Base-by-base conservation (phyloP, 371 early-diverging fungal genomes). In the Rhizopus delemar region DNA sequence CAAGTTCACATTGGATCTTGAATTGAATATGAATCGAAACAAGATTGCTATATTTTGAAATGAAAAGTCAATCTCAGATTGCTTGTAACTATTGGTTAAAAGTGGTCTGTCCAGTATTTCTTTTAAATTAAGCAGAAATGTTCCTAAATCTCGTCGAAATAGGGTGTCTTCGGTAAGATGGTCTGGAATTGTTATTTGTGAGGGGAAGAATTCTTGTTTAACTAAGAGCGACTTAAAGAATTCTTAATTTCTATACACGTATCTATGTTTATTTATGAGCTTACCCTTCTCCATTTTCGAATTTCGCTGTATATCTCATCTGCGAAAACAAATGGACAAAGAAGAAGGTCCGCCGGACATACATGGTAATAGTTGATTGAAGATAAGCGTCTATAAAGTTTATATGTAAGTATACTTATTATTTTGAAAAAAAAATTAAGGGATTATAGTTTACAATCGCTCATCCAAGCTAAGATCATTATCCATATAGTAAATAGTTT, bases 401-500 rank as follows among this genome's bases (percentile, higher is more conserved):
- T 48, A n/a, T 13, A 48, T 12, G 28, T 29, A 32, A 48, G 13
- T 15, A 29, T 4, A 28, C n/a, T 41, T 41, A 7, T 41, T 61
- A 55, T 51, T 41, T 34, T 16, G n/a, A n/a, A n/a, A 35, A 13
- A 55, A 43, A 41, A 62, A 31, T 12, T 9, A 9, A 8, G 41
- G 16, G 12, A 12, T 56, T 55, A 53, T 31, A n/a, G n/a, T 41
- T 62, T 56, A 56, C 51, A 55, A 56, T 56, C 52, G 28, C 38
- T 62, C 62, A 56, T 62, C 51, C 13, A 62, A 43, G 36, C 62
- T 62, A 5, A 51, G 22, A 31, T 56, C 45, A 56, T 51, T 56
- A 56, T 62, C 51, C 51, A 62, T 59, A 32, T 57, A 50, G 32
- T 57, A 32, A 8, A 54, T n/a, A 4, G 51, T 15, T 60, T 16